Base-by-base conservation (phyloP, 2,329 filamentous ascomycete genomes). In the Ceratocystis cacaofunesta region DNA sequence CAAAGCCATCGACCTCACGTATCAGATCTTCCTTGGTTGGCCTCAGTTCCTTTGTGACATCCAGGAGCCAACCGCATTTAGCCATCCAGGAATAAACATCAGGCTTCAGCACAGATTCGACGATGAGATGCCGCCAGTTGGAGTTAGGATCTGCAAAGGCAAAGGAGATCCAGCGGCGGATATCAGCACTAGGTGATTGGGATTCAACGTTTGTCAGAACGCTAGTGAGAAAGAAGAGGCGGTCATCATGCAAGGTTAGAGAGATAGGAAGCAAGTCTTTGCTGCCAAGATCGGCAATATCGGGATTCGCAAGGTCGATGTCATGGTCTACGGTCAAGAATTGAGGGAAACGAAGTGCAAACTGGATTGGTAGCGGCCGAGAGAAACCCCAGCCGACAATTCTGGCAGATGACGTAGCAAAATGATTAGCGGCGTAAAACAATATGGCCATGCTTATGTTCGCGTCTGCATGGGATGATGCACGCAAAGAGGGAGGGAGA, bases 151-250 rank as follows among this genome's bases (percentile, higher is more conserved):
- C 65, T 5, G 46, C 43, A 62, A 67, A 64, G 28, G 62, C 62
- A 55, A 67, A 67, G n/a, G 62, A 64, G n/a, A 67, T 19, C 62
- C 65, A 67, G 30, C 57, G 65, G 19, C 62, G 65, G 19, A 67
- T 67, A 28, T 62, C 65, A 5, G 62, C 32, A 10, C 43, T 32
- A 5, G 65, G 55, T 0, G 62, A 60, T 25, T 67, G 65, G 6
- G 57, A 62, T 68, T 96, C 92, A 71, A 96, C 95, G 76, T 96
- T 95, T 76, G 89, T 95, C 70, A 96, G 80, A 4, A 91, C 88
- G 2, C 92, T 96, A 65, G 88, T 91, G 72, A 96, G 82, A 17
- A 87, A 67, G 44, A 67, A 67, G 19, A 62, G 15, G 41, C 65
- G 62, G 46, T 67, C 61, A 57, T 55, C 44, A 25, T 32, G 60